A percentile compares a stretch with the other conserved stretches of the same genome.
Conservation (phyloP, 768 basidiomycete species). For the Mycena filopes region DNA sequence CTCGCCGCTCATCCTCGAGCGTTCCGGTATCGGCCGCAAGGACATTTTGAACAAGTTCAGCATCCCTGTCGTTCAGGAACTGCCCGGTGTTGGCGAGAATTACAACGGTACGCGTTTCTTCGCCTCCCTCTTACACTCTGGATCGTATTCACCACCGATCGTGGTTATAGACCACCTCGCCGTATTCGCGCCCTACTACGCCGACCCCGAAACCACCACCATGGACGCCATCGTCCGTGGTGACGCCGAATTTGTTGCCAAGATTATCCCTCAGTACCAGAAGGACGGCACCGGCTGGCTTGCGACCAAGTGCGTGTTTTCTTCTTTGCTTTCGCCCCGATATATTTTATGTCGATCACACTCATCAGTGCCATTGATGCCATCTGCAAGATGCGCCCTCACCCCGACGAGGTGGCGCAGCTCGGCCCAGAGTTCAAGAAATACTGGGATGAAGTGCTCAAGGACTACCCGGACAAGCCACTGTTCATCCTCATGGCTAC, state of each 20-base stretch:
- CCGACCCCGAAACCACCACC: background rate
- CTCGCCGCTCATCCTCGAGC: slow-evolving; percentile 55
- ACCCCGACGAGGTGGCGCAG: slow-evolving; percentile 31
- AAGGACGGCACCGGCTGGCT: slow-evolving; percentile 20
- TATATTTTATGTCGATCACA: too few relatives aligned
- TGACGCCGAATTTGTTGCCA: slow-evolving; percentile 1
- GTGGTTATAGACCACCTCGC: slow-evolving; percentile 22
- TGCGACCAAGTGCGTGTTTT: slow-evolving; percentile 12
- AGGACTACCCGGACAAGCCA: slow-evolving; percentile 36
- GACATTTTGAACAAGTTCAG: slow-evolving; percentile 38
- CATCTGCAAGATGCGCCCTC: slow-evolving; percentile 38
- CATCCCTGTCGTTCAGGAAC: slow-evolving; percentile 43
- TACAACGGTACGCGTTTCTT: slow-evolving; percentile 42
- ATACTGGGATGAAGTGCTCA: slow-evolving; percentile 36
- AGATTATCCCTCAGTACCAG: slow-evolving; percentile 1
- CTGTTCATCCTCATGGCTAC: slow-evolving; percentile 6
- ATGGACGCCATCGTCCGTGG: slow-evolving; percentile 18
- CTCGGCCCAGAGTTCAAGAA: slow-evolving; percentile 34
- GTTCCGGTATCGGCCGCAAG: slow-evolving; percentile 54
- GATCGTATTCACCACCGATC: background rate
- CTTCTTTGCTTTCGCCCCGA: background rate
- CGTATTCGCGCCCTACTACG: slow-evolving; percentile 7
- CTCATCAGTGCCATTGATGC: slow-evolving; percentile 31
- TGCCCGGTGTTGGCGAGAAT: slow-evolving; percentile 57
- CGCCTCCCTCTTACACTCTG: background rate